Percentiles rank a stretch among this genome's conserved stretches.
phyloP scores from a whole-genome alignment of 176 grass and related monocot species.

The Paspalum vaginatum region DNA sequence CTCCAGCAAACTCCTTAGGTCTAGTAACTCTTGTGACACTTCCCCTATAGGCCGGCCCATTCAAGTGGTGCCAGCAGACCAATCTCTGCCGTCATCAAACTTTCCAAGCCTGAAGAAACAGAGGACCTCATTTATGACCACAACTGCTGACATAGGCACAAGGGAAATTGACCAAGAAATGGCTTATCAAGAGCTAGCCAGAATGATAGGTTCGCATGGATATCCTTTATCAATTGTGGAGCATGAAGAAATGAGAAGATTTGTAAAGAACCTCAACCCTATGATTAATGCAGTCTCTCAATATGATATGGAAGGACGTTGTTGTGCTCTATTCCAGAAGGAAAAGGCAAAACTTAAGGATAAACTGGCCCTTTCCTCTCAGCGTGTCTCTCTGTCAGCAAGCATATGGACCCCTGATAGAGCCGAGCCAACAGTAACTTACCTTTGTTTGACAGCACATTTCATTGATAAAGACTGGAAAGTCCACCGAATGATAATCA shows the following conservation, averaged over 20 bases:
- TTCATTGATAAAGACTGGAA: slow-evolving; percentile 57
- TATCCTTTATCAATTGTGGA: slow-evolving; percentile 58
- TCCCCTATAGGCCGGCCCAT: slow-evolving; percentile 35
- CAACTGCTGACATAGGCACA: slow-evolving; percentile 23
- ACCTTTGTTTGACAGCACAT: slow-evolving; percentile 60
- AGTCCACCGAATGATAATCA: slow-evolving; percentile 46
- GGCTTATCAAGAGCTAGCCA: slow-evolving; percentile 48
- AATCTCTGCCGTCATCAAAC: slow-evolving; percentile 32
- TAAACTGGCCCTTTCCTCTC: slow-evolving; percentile 40
- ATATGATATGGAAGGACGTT: slow-evolving; percentile 48
- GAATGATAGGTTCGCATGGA: slow-evolving; percentile 48
- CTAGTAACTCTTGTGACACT: slow-evolving; percentile 38
- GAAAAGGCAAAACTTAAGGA: slow-evolving; percentile 50
- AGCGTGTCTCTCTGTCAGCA: slow-evolving; percentile 49
- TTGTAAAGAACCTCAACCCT: slow-evolving; percentile 51
- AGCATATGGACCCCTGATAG: slow-evolving; percentile 56
- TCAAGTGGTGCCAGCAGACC: slow-evolving; percentile 40
- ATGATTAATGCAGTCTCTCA: slow-evolving; percentile 24
- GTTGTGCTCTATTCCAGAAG: slow-evolving; percentile 49
- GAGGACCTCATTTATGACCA: slow-evolving; percentile 35
- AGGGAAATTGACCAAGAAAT: slow-evolving; percentile 44
- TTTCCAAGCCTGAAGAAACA: slow-evolving; percentile 43
- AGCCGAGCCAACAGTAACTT: slow-evolving; percentile 42
- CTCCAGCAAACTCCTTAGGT: slow-evolving; percentile 34
- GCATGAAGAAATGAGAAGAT: slow-evolving; percentile 64